Conservation (phyloP, 139 green algal species). For the Auxenochlorella protothecoides region DNA sequence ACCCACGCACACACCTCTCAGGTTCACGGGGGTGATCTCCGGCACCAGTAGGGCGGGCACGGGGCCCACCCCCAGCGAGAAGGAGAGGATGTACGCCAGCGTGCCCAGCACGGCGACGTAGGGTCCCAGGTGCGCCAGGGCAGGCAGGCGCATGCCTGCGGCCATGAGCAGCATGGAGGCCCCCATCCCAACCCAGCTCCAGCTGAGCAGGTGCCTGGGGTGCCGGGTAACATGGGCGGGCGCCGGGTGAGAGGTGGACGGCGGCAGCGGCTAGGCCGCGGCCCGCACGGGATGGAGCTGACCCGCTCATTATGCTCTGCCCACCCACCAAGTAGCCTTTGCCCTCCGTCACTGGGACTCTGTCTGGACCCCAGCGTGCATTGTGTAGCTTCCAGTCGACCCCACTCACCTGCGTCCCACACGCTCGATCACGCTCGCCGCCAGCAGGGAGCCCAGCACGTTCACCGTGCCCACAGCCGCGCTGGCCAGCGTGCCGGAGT, state of each 20-base stretch:
- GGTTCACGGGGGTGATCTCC: slow-evolving; percentile 71
- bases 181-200: slow-evolving; percentile 67
- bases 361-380: neutral
- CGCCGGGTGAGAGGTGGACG: neutral
- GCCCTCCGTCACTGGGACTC: neutral
- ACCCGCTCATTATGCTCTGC: neutral
- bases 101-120: slow-evolving; percentile 67
- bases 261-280: neutral
- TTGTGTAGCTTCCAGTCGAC: too few species aligned
- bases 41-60: slow-evolving; percentile 83
- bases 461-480: slow-evolving; percentile 83
- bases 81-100: slow-evolving; percentile 78
- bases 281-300: too few species aligned
- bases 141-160: slow-evolving; percentile 53
- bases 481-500: slow-evolving; percentile 69
- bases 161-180: slow-evolving; percentile 65
- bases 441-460: slow-evolving; percentile 73
- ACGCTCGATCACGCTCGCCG: slow-evolving; percentile 67
- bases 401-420: slow-evolving; percentile 50
- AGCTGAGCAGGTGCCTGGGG: slow-evolving; percentile 56
- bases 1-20: slow-evolving; percentile 50
- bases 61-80: slow-evolving; percentile 82
- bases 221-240: neutral
- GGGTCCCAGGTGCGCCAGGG: slow-evolving; percentile 34
- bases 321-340: neutral